Conservation (phyloP, 2,329 filamentous ascomycete genomes). For the Penicillium sp. region DNA sequence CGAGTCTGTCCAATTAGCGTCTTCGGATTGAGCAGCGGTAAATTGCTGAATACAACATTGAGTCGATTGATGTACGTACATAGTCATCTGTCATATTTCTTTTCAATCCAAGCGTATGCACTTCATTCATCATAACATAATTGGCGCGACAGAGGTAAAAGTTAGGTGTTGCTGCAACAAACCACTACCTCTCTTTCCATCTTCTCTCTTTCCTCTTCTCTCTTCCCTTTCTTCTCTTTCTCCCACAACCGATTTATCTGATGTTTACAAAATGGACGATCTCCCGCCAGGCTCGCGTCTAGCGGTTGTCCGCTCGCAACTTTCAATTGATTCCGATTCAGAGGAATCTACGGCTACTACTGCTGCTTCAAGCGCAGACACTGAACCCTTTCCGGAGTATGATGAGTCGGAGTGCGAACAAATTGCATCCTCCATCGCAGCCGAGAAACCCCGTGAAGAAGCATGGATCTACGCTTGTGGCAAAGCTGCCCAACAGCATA, state of each 20-base stretch:
- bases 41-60: constrained; percentile 15
- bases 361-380: background rate
- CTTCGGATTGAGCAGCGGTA: constrained; percentile 35
- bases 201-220: background rate
- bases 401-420: constrained; percentile 12
- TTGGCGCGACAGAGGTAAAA: background rate
- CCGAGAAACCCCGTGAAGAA: constrained; percentile 17
- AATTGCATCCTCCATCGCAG: constrained; percentile 5
- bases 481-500: constrained; percentile 24
- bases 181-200: background rate
- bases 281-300: background rate
- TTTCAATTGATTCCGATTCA: constrained; percentile 10
- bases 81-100: background rate
- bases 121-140: background rate
- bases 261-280: constrained; percentile 2
- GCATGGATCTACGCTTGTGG: constrained; percentile 26
- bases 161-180: background rate
- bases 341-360: background rate
- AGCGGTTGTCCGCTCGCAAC: constrained; percentile 12
- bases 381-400: constrained; percentile 32
- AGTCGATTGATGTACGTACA: background rate
- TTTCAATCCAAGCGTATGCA: background rate
- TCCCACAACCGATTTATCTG: background rate
- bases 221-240: background rate
- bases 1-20: constrained; percentile 17